Evolutionary conservation across 2,329 filamentous ascomycete species (phyloP), one percentile per base, ranked within the genome.

Genomic region (Endoconidiophora laricicola): DNA sequence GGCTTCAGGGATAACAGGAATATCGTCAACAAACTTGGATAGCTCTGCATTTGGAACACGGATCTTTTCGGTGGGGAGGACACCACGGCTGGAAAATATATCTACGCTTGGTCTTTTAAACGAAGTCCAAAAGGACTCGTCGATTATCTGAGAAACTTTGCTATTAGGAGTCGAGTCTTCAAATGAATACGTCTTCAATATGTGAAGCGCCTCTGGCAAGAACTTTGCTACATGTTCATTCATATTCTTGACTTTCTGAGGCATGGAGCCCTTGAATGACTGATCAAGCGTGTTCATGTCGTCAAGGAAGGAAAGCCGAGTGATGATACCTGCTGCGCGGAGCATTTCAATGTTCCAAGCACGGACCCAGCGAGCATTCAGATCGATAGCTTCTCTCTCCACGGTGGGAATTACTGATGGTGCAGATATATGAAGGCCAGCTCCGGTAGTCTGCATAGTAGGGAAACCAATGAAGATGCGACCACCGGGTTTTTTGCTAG

Each of bases 401-500:
- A 98, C 93, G 0, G 91, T 98, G 0, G 91, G 91, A 52, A 98
- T 98, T 12, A 98, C 81, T 0, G 90, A 95, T 1, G 88, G 91
- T 0, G 91, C 91, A 10, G 90, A 96, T 26, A 98, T 83, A 63
- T 98, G 91, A 61, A 93, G 83, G 14, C 90, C 84, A 24, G 90
- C 79, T 49, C 90, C 91, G 0, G 93, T 98, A 0, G 91, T 98
- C 66, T 98, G 91, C 57, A 90, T 88, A 1, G 91, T 98, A 2
- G 91, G 90, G 60, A 98, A 98, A 0, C 91, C 91, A 59, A 98
- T 98, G 60, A 96, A 98, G 49, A 98, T 84, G 48, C 86, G 81
- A 5, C 91, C 91, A 6, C 78, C 77, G 0, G 76, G 75, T 57
- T 85, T 84, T 62, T 87, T 93, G 52, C 77, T 86, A 2, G 91